phyloP scores from a whole-genome alignment of 371 early-diverging fungal species.

The Lichtheimia corymbifera region DNA sequence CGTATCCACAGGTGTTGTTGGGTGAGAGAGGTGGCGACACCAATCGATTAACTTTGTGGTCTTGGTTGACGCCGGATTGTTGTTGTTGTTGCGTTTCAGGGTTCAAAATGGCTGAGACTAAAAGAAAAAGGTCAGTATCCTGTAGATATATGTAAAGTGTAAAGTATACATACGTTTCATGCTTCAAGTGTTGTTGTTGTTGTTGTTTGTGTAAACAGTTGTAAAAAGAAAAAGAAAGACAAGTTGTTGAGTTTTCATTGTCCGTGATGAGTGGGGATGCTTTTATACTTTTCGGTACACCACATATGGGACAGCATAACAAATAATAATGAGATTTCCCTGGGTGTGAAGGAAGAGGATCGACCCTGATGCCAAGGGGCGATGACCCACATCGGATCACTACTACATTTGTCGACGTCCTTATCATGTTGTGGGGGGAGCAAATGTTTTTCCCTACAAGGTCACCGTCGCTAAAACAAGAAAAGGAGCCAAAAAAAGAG shows the following conservation, averaged over 20 bases:
- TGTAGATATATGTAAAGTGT: neutral
- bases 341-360: too few relatives aligned
- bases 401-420: too few relatives aligned
- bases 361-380: too few relatives aligned
- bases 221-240: too few relatives aligned
- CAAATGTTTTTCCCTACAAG: too few relatives aligned
- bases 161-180: slow-evolving; percentile 38
- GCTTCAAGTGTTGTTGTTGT: slow-evolving; percentile 6
- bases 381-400: too few relatives aligned
- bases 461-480: too few relatives aligned
- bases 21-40: slow-evolving; percentile 44
- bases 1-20: neutral
- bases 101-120: slow-evolving; percentile 51
- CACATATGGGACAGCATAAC: too few relatives aligned
- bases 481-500: too few relatives aligned
- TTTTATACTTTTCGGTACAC: neutral
- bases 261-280: neutral
- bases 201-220: neutral
- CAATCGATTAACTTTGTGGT: slow-evolving; percentile 12
- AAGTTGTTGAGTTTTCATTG: neutral
- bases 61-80: neutral
- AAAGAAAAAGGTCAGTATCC: neutral
- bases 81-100: slow-evolving; percentile 23
- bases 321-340: too few relatives aligned
- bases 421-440: too few relatives aligned